Evolutionary conservation across 495 filamentous ascomycete species (phyloP).

Genomic region (Bathelium albidoporum): DNA sequence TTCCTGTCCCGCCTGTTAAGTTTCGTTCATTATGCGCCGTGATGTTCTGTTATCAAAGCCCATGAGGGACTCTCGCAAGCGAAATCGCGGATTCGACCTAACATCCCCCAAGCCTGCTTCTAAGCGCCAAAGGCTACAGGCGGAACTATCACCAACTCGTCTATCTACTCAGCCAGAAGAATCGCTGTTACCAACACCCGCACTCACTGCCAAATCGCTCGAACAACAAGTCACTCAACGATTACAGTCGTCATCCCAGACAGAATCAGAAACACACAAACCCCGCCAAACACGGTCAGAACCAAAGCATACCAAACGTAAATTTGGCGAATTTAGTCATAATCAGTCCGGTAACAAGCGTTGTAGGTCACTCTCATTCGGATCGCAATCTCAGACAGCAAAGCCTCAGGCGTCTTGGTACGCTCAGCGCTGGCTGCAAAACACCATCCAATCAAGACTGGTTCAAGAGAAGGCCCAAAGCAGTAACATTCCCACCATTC

Average conservation of each 20-base stretch:
- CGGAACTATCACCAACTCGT: background rate
- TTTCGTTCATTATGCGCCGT: background rate
- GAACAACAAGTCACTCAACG: background rate
- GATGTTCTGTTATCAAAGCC: background rate
- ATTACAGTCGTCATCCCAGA: background rate
- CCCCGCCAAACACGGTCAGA: background rate
- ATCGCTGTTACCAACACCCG: background rate
- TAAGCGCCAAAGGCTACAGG: background rate
- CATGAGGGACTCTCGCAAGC: background rate
- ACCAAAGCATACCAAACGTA: background rate
- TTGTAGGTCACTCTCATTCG: background rate
- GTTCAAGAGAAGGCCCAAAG: slow-evolving; percentile 1
- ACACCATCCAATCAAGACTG: background rate
- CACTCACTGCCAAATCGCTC: background rate
- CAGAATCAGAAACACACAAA: background rate
- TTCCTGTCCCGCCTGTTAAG: background rate
- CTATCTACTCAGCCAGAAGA: background rate
- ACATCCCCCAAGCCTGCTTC: background rate
- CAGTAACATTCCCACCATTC: background rate
- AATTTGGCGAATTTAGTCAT: background rate
- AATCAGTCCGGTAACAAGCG: background rate
- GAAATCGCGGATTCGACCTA: background rate
- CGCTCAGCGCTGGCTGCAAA: background rate
- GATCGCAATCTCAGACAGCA: background rate
- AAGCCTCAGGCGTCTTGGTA: background rate